A percentile compares a stretch with the other conserved stretches of the same genome.
These are phyloP conservation scores for Trametes meyenii DNA, from an alignment of 768 basidiomycete genomes.

Conservation along the genomic window DNA sequence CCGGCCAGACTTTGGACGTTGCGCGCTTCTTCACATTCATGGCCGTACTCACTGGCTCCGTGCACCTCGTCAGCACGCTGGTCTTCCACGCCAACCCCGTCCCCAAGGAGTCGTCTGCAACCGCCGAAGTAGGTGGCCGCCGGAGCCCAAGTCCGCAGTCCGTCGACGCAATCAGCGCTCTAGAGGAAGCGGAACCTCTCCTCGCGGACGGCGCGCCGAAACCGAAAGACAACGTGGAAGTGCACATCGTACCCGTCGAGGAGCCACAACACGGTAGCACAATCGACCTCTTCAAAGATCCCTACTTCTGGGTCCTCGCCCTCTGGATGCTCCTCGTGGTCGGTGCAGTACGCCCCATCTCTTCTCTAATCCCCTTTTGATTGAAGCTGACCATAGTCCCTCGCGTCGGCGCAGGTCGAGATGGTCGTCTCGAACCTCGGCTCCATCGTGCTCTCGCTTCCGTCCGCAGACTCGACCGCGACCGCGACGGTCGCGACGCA, in stretches of 20 bases:
- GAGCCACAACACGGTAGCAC: constrained; percentile 37
- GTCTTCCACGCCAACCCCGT: constrained; percentile 26
- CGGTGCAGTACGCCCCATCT: constrained; percentile 60
- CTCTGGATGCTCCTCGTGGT: constrained; percentile 54
- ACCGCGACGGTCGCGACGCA: constrained; percentile 50
- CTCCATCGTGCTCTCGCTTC: constrained; percentile 69
- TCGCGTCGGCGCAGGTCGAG: constrained; percentile 51
- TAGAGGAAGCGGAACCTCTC: constrained; percentile 30
- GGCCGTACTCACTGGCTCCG: constrained; percentile 51
- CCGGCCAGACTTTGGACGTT: constrained; percentile 47
- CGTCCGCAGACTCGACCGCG: constrained; percentile 29
- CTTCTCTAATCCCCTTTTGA: background rate
- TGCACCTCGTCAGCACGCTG: constrained; percentile 57
- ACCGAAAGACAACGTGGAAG: constrained; percentile 23
- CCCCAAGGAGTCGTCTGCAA: background rate
- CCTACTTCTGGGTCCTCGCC: constrained; percentile 66
- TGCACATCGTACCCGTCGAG: constrained; percentile 30
- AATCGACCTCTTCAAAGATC: constrained; percentile 53
- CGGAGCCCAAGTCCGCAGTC: background rate
- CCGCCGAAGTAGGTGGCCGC: constrained; percentile 9
- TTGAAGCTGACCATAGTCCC: background rate
- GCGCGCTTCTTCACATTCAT: constrained; percentile 59
- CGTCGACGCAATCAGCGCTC: background rate
- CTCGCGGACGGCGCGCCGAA: constrained; percentile 28
- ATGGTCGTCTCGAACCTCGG: constrained; percentile 87